Evolutionary conservation across 768 basidiomycete species (phyloP).

Genomic region (Hebeloma cylindrosporum): DNA sequence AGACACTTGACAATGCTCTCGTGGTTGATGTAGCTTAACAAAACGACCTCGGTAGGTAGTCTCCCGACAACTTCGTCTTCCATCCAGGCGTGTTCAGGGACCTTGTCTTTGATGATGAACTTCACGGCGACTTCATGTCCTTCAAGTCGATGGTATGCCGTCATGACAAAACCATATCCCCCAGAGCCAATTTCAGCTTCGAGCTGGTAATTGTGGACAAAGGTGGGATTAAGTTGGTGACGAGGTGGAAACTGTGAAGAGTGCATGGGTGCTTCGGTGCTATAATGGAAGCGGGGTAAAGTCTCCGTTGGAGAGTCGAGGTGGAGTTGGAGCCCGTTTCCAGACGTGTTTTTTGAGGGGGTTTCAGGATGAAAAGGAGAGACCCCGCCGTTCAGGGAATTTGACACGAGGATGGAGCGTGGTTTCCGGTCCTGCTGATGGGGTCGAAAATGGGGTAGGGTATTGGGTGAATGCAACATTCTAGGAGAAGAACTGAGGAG

Average conservation of each 20-base stretch:
- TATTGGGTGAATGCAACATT: slow-evolving; percentile 10
- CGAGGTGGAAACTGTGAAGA: slow-evolving; percentile 54
- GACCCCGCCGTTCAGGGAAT: too few species aligned
- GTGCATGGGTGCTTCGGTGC: slow-evolving; percentile 33
- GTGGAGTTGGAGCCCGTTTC: slow-evolving; percentile 14
- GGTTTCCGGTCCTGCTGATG: too few species aligned
- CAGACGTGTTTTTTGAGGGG: slow-evolving; percentile 1
- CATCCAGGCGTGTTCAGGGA: slow-evolving; percentile 60
- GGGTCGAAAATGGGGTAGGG: slow-evolving; percentile 7
- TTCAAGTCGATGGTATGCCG: slow-evolving; percentile 62
- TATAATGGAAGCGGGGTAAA: slow-evolving; percentile 21
- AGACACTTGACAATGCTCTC: slow-evolving; percentile 81
- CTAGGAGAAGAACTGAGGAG: slow-evolving; percentile 3
- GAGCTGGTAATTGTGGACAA: slow-evolving; percentile 59
- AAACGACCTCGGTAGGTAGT: slow-evolving; percentile 79
- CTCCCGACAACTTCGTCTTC: slow-evolving; percentile 58
- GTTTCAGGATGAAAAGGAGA: too few species aligned
- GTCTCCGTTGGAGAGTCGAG: slow-evolving; percentile 4
- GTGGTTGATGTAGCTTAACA: slow-evolving; percentile 74
- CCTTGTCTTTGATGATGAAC: slow-evolving; percentile 85
- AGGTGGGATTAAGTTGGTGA: slow-evolving; percentile 60
- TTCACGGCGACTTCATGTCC: slow-evolving; percentile 86
- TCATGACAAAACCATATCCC: slow-evolving; percentile 95
- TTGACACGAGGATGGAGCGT: too few species aligned
- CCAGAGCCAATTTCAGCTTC: slow-evolving; percentile 85